Percentiles rank a stretch among this genome's conserved stretches.
These are phyloP conservation scores for Sutorius australiensis DNA, from an alignment of 768 basidiomycete species.

Conservation along the genomic window DNA sequence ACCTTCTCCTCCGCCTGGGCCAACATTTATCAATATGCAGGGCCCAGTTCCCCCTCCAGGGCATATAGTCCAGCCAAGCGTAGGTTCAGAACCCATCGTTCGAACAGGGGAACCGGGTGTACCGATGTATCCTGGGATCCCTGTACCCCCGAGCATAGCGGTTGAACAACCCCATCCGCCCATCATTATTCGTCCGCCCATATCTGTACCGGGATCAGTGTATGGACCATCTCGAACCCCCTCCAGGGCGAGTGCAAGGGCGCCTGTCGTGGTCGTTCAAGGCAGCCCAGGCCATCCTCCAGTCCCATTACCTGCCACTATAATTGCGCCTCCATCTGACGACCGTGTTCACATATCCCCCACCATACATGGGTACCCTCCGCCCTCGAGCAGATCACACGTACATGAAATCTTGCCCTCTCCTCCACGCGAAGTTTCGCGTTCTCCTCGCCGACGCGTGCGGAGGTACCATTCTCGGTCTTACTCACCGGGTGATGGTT, in stretches of 20 bases:
- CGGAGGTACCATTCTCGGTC: slow-evolving; percentile 18
- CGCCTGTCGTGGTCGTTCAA: slow-evolving; percentile 16
- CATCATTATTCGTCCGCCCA: slow-evolving; percentile 19
- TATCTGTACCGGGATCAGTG: slow-evolving; percentile 5
- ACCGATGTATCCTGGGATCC: slow-evolving; percentile 1
- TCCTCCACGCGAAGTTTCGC: slow-evolving; percentile 7
- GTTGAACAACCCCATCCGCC: not conserved
- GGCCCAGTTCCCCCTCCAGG: slow-evolving; percentile 20
- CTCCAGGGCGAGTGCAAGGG: slow-evolving; percentile 15
- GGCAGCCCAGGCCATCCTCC: slow-evolving; percentile 22
- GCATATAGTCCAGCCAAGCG: slow-evolving; percentile 7
- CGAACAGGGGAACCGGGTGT: not conserved
- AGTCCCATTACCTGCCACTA: slow-evolving; percentile 15
- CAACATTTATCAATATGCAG: slow-evolving; percentile 15
- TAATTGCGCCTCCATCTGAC: slow-evolving; percentile 14
- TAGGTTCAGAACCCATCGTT: not conserved
- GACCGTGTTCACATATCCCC: slow-evolving; percentile 20
- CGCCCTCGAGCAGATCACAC: slow-evolving; percentile 6
- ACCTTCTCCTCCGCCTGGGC: slow-evolving; percentile 10
- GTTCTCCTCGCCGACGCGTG: slow-evolving; percentile 6
- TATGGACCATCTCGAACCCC: slow-evolving; percentile 15
- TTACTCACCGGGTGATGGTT: slow-evolving; percentile 17
- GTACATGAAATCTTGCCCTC: slow-evolving; percentile 1
- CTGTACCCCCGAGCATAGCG: slow-evolving; percentile 2
- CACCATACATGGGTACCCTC: slow-evolving; percentile 22